Evolutionary conservation across 805 yeast species (phyloP), one percentile per base, ranked within the genome.

Genomic region (Brettanomyces naardenensis): DNA sequence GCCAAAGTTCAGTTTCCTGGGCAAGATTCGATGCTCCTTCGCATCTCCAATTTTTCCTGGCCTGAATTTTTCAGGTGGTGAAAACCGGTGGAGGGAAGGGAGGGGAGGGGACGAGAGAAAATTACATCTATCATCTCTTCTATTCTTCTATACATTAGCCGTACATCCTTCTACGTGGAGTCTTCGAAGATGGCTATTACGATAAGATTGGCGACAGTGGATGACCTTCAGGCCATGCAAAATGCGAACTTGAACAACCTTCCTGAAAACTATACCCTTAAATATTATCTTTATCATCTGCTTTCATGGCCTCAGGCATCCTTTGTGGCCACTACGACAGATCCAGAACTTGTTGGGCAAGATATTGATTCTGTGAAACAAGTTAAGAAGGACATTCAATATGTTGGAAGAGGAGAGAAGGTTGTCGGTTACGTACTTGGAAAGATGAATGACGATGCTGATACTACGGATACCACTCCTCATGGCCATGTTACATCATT

Each of bases 301-400:
- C 65, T 90, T 36, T 80, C 97, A 27, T 92, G 98, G 98, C 98
- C 98, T 2, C 95, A 90, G 58, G 94, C 95, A 11, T 85, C 95
- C 29, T 92, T 80, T 65, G 97, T 92, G 27, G 98, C 98, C 14
- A 81, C 90, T 1, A 80, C 92, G 2, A 75, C 80, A 20, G 82
- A 75, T 45, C 75, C 69, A 9, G 64, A 56, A 25, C 42, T 52
- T 4, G 50, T 51, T 11, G 51, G 46, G 21, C 52, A 53, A 30
- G 54, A 52, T 33, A 44, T 23, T 6, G 37, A 31, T n/a, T 36
- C 42, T 7, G 21, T 19, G 1, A 30, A 25, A 51, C 39, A 37
- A 10, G 41, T 39, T 5, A 59, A 59, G 33, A 40, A 32, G 17
- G 63, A 59, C 37, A 42, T 52, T 19, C 73, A 86, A 23, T 81